Percentiles rank a stretch among this genome's conserved stretches.
phyloP scores from a whole-genome alignment of 2,329 filamentous ascomycete genomes.

The Aaosphaeria pasadenensis region DNA sequence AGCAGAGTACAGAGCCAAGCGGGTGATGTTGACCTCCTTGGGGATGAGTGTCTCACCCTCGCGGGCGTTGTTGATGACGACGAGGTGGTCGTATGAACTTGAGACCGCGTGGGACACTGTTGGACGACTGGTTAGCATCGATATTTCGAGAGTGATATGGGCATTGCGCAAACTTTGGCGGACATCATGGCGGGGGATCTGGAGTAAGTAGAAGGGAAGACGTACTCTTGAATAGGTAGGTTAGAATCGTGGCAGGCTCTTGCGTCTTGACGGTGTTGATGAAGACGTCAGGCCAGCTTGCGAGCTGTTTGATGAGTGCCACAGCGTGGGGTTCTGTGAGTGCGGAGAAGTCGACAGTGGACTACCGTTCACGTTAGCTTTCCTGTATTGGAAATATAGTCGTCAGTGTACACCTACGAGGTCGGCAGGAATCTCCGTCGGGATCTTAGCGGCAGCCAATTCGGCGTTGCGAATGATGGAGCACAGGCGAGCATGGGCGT shows the following conservation, averaged over 20 bases:
- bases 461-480: slow-evolving; percentile 52
- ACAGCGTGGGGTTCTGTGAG: slow-evolving; percentile 70
- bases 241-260: slow-evolving; percentile 64
- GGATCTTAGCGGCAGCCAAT: slow-evolving; percentile 44
- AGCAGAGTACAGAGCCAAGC: slow-evolving; percentile 66
- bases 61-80: slow-evolving; percentile 76
- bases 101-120: slow-evolving; percentile 63
- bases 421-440: slow-evolving; percentile 43
- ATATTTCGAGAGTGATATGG: too few species aligned
- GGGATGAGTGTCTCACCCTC: slow-evolving; percentile 55
- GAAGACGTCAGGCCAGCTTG: slow-evolving; percentile 82
- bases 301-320: slow-evolving; percentile 71
- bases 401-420: slow-evolving; percentile 34
- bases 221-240: slow-evolving; percentile 80
- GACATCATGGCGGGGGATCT: too few species aligned
- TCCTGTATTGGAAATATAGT: too few species aligned
- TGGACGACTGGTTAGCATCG: too few species aligned
- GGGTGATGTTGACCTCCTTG: slow-evolving; percentile 56
- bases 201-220: too few species aligned
- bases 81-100: slow-evolving; percentile 77
- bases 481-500: slow-evolving; percentile 55
- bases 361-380: slow-evolving; percentile 6
- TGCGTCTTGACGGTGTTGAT: slow-evolving; percentile 81
- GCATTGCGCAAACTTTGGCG: too few species aligned
- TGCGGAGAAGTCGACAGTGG: slow-evolving; percentile 66